Percentiles rank a stretch among this genome's conserved stretches.
Conservation (phyloP, 148 eudicot genomes). For the Chenopodium berlandieri region DNA sequence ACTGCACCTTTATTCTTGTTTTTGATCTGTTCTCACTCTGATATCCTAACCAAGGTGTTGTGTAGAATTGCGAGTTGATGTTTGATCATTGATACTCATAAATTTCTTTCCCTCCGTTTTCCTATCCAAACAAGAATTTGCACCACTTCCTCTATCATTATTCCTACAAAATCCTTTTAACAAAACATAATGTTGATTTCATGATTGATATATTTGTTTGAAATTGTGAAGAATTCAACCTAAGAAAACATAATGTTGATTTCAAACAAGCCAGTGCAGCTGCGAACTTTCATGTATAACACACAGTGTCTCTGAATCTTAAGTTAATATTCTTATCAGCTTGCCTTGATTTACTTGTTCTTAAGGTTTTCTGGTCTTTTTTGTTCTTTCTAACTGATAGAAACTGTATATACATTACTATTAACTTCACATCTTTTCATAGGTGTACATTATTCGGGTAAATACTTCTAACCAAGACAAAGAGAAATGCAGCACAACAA, state of each 20-base stretch:
- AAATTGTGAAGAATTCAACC: neutral
- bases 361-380: neutral
- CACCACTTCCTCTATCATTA: no score
- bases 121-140: neutral
- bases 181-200: neutral
- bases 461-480: slow-evolving; percentile 33
- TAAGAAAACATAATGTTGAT: neutral
- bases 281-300: neutral
- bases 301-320: neutral
- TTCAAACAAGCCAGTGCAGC: neutral
- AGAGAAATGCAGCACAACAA: slow-evolving; percentile 4
- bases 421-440: slow-evolving; percentile 7
- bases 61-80: neutral
- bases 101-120: neutral
- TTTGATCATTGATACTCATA: neutral
- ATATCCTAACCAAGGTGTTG: neutral
- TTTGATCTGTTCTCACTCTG: neutral
- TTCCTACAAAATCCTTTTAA: neutral
- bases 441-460: slow-evolving; percentile 55
- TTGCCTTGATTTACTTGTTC: neutral
- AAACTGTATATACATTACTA: neutral
- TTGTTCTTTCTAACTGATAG: neutral
- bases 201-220: neutral
- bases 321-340: neutral
- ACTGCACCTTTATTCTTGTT: neutral